Conservation (phyloP, 129 eudicot species). For the Flaveria brownii region DNA sequence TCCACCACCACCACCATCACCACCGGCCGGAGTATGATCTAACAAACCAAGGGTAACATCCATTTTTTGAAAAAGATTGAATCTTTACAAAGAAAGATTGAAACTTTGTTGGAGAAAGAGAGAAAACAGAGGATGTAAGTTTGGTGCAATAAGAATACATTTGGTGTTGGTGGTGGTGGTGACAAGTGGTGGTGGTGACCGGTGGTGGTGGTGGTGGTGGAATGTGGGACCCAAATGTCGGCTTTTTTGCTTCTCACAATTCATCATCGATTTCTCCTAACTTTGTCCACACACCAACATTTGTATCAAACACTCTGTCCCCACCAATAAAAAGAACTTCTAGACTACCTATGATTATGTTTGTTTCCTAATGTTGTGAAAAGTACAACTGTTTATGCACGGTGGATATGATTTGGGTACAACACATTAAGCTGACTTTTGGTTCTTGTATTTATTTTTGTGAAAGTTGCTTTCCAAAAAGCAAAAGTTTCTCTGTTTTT, state of each 20-base stretch:
- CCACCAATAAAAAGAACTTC: constrained; percentile 9
- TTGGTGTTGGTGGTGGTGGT: constrained; percentile 27
- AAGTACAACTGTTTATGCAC: constrained; percentile 34
- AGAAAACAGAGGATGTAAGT: constrained; percentile 20
- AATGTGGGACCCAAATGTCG: constrained; percentile 68
- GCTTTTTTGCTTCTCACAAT: constrained; percentile 61
- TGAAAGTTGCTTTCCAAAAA: constrained; percentile 41
- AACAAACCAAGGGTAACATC: constrained; percentile 45
- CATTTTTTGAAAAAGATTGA: constrained; percentile 35
- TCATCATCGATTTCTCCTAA: constrained; percentile 67
- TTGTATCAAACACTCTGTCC: constrained; percentile 37
- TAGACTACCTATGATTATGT: constrained; percentile 19
- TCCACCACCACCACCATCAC: constrained; percentile 43
- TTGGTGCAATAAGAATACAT: constrained; percentile 30
- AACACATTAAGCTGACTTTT: constrained; percentile 40
- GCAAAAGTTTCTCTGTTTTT: constrained; percentile 22
- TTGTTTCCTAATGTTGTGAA: not conserved
- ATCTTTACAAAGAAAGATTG: not conserved
- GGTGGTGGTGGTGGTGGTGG: constrained; percentile 32
- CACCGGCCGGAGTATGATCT: constrained; percentile 29
- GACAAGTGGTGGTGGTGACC: constrained; percentile 17
- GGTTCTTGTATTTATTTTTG: constrained; percentile 33
- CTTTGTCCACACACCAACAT: constrained; percentile 50
- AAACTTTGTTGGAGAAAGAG: constrained; percentile 8
- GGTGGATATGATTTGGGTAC: constrained; percentile 28